Evolutionary conservation across 768 basidiomycete genomes (phyloP), one percentile per base, ranked within the genome.

Genomic region (Megacollybia marginata): DNA sequence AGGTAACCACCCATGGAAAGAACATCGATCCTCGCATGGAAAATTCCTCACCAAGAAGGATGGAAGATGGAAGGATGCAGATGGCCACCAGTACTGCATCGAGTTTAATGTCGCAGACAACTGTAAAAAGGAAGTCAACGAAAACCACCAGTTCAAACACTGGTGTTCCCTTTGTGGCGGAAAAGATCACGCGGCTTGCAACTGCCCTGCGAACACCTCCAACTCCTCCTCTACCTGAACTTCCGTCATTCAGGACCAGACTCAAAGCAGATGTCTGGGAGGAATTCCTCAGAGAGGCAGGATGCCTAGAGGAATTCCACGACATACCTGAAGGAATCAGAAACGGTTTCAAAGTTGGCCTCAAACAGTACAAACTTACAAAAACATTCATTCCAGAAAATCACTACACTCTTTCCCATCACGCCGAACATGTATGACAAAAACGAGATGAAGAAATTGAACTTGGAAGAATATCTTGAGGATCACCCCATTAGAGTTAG

Each of bases 341-440:
- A 3, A n/a, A 56, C 38, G 57, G 59, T 15, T 62, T 61, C 48
- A 31, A 28, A 16, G 34, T 59, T 36, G 59, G 59, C 9, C 23
- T 58, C 2, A 45, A 52, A 9, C 32, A 35, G 1, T 52, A 52
- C 31, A 8, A 34, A 9, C 9, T 59, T 6, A n/a, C 28, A 8
- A 12, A 47, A 10, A 44, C 54, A 2, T 58, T 48, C 31, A 53
- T 51, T 1, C 57, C 60, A 1, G 33, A 42, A 2, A 61, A 61
- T 44, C 56, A 61, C 48, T 52, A 48, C 15, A 33, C 33, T 1
- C 34, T 52, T 10, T 8, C 32, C 9, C 38, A 48, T 13, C 36
- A 56, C 34, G 35, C 46, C 11, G 40, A 53, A 15, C 52, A 58
- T 19, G 48, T 61, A 15, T 9, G 12, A 6, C 7, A 46, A 8